phyloP scores from a whole-genome alignment of 2,329 filamentous ascomycete species.

The Penicillium sp. region DNA sequence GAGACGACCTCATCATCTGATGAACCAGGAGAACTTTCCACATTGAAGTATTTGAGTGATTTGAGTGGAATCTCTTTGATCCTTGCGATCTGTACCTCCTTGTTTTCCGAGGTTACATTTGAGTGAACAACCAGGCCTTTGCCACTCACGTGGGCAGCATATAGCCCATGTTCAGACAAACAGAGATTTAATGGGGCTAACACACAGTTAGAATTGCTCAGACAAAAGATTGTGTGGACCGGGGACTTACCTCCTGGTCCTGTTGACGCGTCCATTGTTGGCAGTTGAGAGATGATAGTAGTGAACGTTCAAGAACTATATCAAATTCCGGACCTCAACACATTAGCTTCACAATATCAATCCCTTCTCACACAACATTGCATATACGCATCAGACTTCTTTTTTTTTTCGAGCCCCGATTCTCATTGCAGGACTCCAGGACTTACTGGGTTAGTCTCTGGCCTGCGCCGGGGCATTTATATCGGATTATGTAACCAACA shows the following conservation, averaged over 20 bases:
- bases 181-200: constrained; percentile 21
- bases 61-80: constrained; percentile 35
- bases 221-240: not conserved
- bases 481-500: constrained; percentile 5
- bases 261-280: constrained; percentile 32
- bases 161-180: constrained; percentile 34
- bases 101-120: constrained; percentile 30
- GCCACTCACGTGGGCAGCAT: constrained; percentile 30
- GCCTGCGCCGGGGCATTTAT: not conserved
- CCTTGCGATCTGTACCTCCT: constrained; percentile 34
- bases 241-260: constrained; percentile 26
- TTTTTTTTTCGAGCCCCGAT: not conserved
- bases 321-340: not conserved
- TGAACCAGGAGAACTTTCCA: not conserved
- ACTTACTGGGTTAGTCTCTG: not conserved
- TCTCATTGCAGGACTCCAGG: not conserved
- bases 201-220: constrained; percentile 6
- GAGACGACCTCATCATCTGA: constrained; percentile 14
- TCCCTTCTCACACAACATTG: not conserved
- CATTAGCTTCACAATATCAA: not conserved
- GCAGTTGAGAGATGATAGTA: not conserved
- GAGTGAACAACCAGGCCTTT: constrained; percentile 38
- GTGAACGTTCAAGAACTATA: not conserved
- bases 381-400: not conserved
- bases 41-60: constrained; percentile 32